Evolutionary conservation across 2,329 filamentous ascomycete genomes (phyloP), one percentile per base, ranked within the genome.

Genomic region (Aspergillus pseudonomiae): DNA sequence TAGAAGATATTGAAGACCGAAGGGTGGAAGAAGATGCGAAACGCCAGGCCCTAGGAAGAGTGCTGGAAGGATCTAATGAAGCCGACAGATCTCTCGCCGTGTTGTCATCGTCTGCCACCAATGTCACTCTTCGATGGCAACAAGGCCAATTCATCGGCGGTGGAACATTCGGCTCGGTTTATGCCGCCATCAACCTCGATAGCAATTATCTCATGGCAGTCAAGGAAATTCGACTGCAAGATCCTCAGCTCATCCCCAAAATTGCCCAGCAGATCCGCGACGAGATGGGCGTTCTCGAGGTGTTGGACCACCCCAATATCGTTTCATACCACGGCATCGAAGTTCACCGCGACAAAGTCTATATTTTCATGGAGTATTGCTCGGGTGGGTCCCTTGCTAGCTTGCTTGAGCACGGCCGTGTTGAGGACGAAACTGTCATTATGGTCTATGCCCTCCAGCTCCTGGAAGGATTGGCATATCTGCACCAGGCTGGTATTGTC

Each of bases 291-390:
- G 94, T 99, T 6, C 82, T 99, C 56, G 94, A 98, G 78, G 91
- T 97, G 1, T 85, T 99, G 53, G 94, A 99, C 74, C 95, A 99
- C 75, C 95, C 95, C 26, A 99, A 99, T 75, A 92, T 99, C 65
- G 96, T 99, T 26, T 94, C 93, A 11, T 99, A 99, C 79, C 95
- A 95, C 74, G 95, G 95, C 63, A 98, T 99, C 73, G 95, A 99
- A 78, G 95, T 97, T 3, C 95, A 99, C 79, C 88, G 95, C 67
- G 95, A 99, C 83, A 95, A 97, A 75, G 95, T 99, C n/a, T 99
- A 98, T 79, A 97, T 99, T 70, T 99, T 99, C 77, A 99, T 99
- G 95, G 95, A 99, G 78, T 98, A 96, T 79, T 99, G 95, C 78
- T 96, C 93, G 5, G 94, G 95, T 58, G 95, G 95, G 24, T 98